Evolutionary conservation across 2,329 filamentous ascomycete species (phyloP).

Genomic region (Ascosphaera aggregata): DNA sequence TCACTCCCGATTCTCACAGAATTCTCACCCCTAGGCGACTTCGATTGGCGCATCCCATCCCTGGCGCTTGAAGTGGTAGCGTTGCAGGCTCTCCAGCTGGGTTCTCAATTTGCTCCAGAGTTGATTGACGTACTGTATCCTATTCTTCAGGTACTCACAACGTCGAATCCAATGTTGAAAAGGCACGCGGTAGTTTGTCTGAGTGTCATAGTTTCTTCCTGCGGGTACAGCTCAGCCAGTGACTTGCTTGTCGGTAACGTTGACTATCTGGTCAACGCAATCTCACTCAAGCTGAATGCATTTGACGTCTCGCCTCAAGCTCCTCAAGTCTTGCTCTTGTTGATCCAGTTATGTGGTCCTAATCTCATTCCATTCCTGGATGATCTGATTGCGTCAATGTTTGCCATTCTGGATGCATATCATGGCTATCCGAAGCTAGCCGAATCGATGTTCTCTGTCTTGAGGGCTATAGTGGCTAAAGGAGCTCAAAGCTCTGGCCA

Average conservation of each 20-base stretch:
- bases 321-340: slow-evolving; percentile 79
- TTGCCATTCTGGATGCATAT: slow-evolving; percentile 80
- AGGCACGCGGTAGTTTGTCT: slow-evolving; percentile 64
- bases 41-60: slow-evolving; percentile 51
- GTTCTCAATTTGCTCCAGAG: slow-evolving; percentile 51
- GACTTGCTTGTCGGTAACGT: slow-evolving; percentile 74
- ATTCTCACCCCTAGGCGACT: slow-evolving; percentile 13
- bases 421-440: slow-evolving; percentile 80
- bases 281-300: slow-evolving; percentile 70
- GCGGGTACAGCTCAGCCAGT: slow-evolving; percentile 49
- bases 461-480: slow-evolving; percentile 66
- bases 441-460: slow-evolving; percentile 59
- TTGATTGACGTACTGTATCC: slow-evolving; percentile 84
- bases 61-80: slow-evolving; percentile 63
- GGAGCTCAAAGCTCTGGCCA: slow-evolving; percentile 42
- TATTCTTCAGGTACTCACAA: slow-evolving; percentile 68
- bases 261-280: slow-evolving; percentile 88
- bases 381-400: slow-evolving; percentile 75
- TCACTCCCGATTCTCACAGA: slow-evolving; percentile 19
- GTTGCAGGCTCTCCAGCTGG: slow-evolving; percentile 45
- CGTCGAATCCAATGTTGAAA: slow-evolving; percentile 41
- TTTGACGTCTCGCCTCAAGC: slow-evolving; percentile 83
- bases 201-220: slow-evolving; percentile 53
- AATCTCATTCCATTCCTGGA: slow-evolving; percentile 69
- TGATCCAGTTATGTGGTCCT: slow-evolving; percentile 70